Percentiles rank a stretch among this genome's conserved stretches.
phyloP scores from a whole-genome alignment of 306 rosid species.

The Lathyrus sativus region DNA sequence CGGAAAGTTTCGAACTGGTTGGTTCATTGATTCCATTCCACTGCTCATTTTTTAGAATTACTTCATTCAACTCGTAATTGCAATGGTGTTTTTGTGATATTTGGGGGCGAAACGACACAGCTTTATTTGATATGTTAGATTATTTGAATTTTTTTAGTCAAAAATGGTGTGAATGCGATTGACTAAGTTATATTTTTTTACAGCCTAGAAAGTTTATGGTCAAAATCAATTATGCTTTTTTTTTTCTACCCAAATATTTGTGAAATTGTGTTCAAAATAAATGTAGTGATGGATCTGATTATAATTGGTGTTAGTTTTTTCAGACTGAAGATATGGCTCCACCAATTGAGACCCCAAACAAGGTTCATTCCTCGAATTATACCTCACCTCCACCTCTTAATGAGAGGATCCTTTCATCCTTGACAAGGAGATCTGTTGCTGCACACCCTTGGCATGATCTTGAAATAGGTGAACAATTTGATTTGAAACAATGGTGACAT shows the following conservation, averaged over 20 bases:
- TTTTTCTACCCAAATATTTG: not conserved
- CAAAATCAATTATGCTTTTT: not conserved
- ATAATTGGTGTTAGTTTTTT: constrained; percentile 31
- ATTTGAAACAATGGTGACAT: not conserved
- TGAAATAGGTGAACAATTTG: constrained; percentile 70
- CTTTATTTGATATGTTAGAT: not conserved
- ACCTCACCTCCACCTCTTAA: constrained; percentile 72
- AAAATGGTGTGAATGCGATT: constrained; percentile 6
- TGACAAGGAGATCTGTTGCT: constrained; percentile 92
- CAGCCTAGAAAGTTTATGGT: not conserved
- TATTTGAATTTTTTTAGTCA: not conserved
- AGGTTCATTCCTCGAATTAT: constrained; percentile 33
- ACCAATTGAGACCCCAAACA: constrained; percentile 65
- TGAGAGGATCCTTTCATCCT: constrained; percentile 93
- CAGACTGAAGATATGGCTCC: constrained; percentile 67
- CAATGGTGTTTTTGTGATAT: not conserved
- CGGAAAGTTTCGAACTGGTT: not conserved
- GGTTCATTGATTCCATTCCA: not conserved
- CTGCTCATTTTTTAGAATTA: not conserved
- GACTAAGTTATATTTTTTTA: not conserved
- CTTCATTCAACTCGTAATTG: constrained; percentile 8
- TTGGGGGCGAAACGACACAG: not conserved
- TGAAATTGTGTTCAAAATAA: not conserved
- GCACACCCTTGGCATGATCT: constrained; percentile 99
- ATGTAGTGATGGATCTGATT: constrained; percentile 9